Conservation (phyloP, 352 stramenopile genomes). For the Phytophthora parvispora region DNA sequence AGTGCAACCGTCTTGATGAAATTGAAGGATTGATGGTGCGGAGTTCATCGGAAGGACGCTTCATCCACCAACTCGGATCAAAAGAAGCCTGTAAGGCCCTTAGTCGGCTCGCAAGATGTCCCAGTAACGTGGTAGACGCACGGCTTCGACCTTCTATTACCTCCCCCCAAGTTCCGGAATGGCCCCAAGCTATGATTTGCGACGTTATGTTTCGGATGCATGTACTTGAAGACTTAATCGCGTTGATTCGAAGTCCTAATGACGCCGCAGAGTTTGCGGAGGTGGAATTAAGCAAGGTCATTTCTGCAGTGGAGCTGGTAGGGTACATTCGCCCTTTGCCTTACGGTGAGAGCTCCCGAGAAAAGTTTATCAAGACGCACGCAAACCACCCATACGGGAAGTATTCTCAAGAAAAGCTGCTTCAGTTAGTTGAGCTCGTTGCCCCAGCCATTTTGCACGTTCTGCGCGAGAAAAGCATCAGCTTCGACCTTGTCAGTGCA, state of each 20-base stretch:
- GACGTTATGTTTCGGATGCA: constrained; percentile 74
- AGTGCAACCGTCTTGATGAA: constrained; percentile 79
- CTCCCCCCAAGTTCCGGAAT: constrained; percentile 53
- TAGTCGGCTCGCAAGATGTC: constrained; percentile 59
- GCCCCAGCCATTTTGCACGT: constrained; percentile 68
- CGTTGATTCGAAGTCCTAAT: constrained; percentile 53
- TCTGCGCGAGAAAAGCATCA: constrained; percentile 57
- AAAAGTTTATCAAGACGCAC: constrained; percentile 49
- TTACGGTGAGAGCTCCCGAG: constrained; percentile 54
- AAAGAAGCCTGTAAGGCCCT: constrained; percentile 74
- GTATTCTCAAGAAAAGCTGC: constrained; percentile 57
- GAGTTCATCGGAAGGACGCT: constrained; percentile 40
- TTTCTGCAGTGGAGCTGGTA: constrained; percentile 65
- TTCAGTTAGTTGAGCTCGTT: constrained; percentile 56
- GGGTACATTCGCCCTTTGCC: constrained; percentile 74
- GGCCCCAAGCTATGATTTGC: constrained; percentile 71
- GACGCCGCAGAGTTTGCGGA: constrained; percentile 60
- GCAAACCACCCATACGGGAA: constrained; percentile 35
- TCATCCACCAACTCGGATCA: constrained; percentile 57
- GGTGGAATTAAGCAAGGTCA: constrained; percentile 46
- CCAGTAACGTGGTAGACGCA: constrained; percentile 45
- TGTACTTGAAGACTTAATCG: constrained; percentile 74
- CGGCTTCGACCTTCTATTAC: constrained; percentile 57
- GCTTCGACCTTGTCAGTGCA: constrained; percentile 43
- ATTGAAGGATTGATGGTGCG: constrained; percentile 50